These are phyloP conservation scores for Balamuthia mandrillaris DNA, from an alignment of 208 protist genomes.

Conservation along the genomic window DNA sequence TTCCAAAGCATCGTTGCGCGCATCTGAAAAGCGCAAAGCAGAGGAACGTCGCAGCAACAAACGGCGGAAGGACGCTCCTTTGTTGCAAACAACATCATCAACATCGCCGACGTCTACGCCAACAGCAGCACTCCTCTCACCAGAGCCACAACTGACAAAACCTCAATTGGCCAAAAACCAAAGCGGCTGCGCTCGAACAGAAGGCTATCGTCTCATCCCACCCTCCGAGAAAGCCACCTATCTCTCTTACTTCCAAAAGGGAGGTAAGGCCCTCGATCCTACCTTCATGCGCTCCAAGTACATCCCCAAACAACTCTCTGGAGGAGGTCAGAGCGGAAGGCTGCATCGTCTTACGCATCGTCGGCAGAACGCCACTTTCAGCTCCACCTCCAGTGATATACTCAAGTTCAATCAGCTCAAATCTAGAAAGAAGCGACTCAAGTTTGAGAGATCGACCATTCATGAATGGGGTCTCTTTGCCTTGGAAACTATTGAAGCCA, in stretches of 20 bases:
- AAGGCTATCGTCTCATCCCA: not conserved
- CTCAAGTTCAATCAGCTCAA: conserved; percentile 51
- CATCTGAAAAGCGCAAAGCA: not conserved
- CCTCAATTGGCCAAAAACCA: not conserved
- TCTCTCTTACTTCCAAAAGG: not conserved
- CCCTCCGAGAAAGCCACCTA: conserved; percentile 27
- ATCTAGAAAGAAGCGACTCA: conserved; percentile 63
- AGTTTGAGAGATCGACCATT: conserved; percentile 68
- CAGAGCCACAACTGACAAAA: not conserved
- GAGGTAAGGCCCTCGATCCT: not conserved
- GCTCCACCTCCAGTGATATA: conserved; percentile 20
- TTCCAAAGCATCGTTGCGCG: not conserved
- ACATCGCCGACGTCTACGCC: not conserved
- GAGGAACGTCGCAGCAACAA: not conserved
- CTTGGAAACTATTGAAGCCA: conserved; percentile 62
- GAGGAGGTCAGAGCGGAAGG: not conserved
- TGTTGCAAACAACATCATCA: not conserved
- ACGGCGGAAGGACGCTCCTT: not conserved
- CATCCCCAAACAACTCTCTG: not conserved
- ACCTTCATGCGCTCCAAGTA: not conserved
- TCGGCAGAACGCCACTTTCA: not conserved
- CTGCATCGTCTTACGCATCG: not conserved
- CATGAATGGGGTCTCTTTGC: conserved; percentile 77
- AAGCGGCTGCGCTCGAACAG: not conserved
- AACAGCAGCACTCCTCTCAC: not conserved